Evolutionary conservation across 345 rosid species (phyloP).

Genomic region (Syzygium oleosum): DNA sequence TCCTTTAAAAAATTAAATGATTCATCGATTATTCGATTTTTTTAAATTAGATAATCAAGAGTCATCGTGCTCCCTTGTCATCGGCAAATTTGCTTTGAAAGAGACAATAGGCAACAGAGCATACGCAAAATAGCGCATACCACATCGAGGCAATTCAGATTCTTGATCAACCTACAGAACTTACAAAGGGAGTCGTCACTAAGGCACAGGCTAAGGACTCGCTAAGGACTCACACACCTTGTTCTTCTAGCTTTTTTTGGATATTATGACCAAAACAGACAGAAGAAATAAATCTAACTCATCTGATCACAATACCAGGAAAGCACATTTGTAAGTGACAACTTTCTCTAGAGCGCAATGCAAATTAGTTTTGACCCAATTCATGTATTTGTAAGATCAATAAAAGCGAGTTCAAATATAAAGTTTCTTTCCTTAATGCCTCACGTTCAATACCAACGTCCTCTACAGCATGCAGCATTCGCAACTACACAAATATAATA

Average conservation of each 20-base stretch:
- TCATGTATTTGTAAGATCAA: background rate
- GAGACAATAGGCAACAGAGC: background rate
- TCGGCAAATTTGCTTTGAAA: too few species aligned
- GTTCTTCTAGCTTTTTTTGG: background rate
- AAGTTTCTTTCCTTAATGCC: background rate
- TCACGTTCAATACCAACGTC: background rate
- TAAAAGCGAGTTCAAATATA: background rate
- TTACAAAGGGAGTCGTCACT: background rate
- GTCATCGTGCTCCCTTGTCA: too few species aligned
- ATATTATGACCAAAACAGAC: background rate
- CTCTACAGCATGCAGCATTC: background rate
- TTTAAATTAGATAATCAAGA: too few species aligned
- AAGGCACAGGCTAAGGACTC: background rate
- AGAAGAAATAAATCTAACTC: background rate
- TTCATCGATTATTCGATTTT: too few species aligned
- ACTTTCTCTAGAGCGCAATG: background rate
- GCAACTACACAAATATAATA: background rate
- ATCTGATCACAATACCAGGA: background rate
- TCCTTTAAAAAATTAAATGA: too few species aligned
- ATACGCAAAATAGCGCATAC: background rate
- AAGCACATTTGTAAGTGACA: background rate
- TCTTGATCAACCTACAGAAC: background rate
- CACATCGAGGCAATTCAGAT: background rate
- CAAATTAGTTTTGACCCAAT: background rate
- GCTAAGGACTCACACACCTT: background rate